A percentile compares a stretch with the other conserved stretches of the same genome.
These are phyloP conservation scores for Kuraishia hungarica DNA, from an alignment of 805 yeast genomes.

Conservation along the genomic window DNA sequence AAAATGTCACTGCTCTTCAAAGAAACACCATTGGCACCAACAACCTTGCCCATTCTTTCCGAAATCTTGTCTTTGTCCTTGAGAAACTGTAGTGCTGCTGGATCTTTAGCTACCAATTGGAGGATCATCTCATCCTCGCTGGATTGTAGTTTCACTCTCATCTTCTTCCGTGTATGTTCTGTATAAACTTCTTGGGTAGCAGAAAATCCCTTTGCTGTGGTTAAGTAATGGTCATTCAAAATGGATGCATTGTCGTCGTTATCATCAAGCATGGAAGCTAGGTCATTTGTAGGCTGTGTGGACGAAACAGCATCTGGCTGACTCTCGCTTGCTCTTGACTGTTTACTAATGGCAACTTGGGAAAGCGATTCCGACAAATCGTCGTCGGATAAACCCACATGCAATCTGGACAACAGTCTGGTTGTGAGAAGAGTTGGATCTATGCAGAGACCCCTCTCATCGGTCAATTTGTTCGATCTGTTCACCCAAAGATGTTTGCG, in stretches of 20 bases:
- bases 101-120: constrained; percentile 36
- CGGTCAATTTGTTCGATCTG: constrained; percentile 31
- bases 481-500: constrained; percentile 49
- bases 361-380: constrained; percentile 17
- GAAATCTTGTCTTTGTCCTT: constrained; percentile 13
- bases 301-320: background rate
- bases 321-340: background rate
- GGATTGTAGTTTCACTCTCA: constrained; percentile 14
- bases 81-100: constrained; percentile 40
- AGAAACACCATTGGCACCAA: constrained; percentile 4
- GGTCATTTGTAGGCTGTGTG: background rate
- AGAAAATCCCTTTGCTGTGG: constrained; percentile 15
- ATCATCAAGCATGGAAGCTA: background rate
- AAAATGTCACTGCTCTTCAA: constrained; percentile 19
- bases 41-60: constrained; percentile 12
- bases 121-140: constrained; percentile 26
- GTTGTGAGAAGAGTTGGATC: constrained; percentile 45
- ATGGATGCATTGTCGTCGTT: constrained; percentile 3
- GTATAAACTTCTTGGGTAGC: constrained; percentile 34
- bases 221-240: constrained; percentile 15
- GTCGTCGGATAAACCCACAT: constrained; percentile 44
- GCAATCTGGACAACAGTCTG: constrained; percentile 40
- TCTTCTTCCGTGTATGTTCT: constrained; percentile 24
- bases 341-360: background rate
- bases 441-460: constrained; percentile 38